These are phyloP conservation scores for Emiliania huxleyi DNA, from an alignment of 78 protist genomes.

Conservation along the genomic window DNA sequence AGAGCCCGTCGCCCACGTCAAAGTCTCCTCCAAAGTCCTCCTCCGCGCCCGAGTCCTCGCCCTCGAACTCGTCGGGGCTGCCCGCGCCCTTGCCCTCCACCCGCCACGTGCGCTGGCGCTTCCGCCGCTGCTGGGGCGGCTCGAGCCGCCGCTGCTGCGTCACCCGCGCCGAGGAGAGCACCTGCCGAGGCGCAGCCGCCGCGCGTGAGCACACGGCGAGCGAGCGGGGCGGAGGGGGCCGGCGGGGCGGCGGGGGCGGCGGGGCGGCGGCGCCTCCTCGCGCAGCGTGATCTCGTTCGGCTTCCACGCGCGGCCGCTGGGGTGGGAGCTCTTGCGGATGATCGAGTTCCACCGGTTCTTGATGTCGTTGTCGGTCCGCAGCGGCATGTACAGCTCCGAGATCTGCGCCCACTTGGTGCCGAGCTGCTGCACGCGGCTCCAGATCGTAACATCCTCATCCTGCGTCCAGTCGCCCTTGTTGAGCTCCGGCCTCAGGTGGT, in stretches of 20 bases:
- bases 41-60: background rate
- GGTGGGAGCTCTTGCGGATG: background rate
- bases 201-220: no score
- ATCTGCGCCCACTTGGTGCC: conserved; percentile 16
- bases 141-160: background rate
- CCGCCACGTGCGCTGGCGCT: background rate
- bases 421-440: background rate
- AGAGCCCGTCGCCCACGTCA: background rate
- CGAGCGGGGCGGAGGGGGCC: no score
- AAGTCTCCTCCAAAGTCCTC: background rate
- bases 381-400: background rate
- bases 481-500: conserved; percentile 2
- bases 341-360: conserved; percentile 20
- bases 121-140: background rate
- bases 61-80: background rate
- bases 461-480: conserved; percentile 1
- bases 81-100: background rate
- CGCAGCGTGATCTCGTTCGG: background rate
- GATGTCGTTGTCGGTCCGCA: background rate
- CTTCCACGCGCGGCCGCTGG: background rate
- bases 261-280: background rate
- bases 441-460: background rate
- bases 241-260: no score
- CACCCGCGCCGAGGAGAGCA: background rate
- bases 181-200: no score